Conservation (phyloP, 495 filamentous ascomycete genomes). For the Tetracladium marchalianum region DNA sequence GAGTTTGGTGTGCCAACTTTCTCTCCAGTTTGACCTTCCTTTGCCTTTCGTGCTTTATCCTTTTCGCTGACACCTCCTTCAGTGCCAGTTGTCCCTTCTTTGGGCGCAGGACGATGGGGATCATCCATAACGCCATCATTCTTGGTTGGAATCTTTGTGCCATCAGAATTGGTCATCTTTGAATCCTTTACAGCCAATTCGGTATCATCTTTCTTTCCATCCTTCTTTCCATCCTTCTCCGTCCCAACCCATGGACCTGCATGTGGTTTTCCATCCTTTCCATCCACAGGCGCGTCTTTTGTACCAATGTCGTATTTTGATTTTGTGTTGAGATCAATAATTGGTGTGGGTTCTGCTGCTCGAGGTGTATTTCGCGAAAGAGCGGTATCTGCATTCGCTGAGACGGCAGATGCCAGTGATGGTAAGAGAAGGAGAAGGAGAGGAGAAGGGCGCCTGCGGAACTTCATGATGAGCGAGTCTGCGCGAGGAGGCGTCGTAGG, state of each 20-base stretch:
- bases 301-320: slow-evolving; percentile 42
- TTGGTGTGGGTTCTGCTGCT: slow-evolving; percentile 17
- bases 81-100: slow-evolving; percentile 76
- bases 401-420: slow-evolving; percentile 21
- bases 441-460: slow-evolving; percentile 29
- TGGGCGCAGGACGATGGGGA: slow-evolving; percentile 58
- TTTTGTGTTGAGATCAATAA: slow-evolving; percentile 22
- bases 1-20: slow-evolving; percentile 59
- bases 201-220: slow-evolving; percentile 21
- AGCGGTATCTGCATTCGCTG: slow-evolving; percentile 16
- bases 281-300: slow-evolving; percentile 87
- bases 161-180: slow-evolving; percentile 42
- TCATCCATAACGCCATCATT: slow-evolving; percentile 93
- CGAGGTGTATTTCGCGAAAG: slow-evolving; percentile 20
- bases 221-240: slow-evolving; percentile 39
- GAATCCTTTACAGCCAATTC: slow-evolving; percentile 25
- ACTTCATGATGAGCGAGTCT: slow-evolving; percentile 38
- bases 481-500: no score
- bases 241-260: slow-evolving; percentile 78
- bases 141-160: slow-evolving; percentile 60
- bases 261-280: slow-evolving; percentile 92
- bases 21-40: slow-evolving; percentile 47
- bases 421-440: slow-evolving; percentile 37
- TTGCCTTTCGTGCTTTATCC: slow-evolving; percentile 54
- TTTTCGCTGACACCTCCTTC: slow-evolving; percentile 83